Evolutionary conservation across 768 basidiomycete species (phyloP), one percentile per base, ranked within the genome.

Genomic region (Dictyophora rubrovolvata): DNA sequence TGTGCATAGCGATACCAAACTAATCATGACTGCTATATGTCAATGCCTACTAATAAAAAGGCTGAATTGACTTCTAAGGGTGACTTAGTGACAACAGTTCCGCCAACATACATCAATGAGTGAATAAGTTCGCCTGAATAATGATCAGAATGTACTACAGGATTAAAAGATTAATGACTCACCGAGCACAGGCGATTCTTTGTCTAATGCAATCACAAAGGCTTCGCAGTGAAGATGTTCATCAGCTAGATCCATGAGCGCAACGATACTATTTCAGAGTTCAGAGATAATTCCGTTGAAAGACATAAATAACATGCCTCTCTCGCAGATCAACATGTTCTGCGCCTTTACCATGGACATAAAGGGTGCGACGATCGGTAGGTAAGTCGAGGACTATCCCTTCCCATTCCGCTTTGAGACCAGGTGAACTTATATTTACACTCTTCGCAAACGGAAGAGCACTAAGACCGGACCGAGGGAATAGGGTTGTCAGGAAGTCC

Each of bases 81-180:
- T 56, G 88, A 87, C 68, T 83, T 85, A 56, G 89, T 88, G 54
- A 94, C 84, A 55, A 94, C 86, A 53, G 79, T 81, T 57, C 89
- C 92, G 62, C 91, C 91, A 55, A 93, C 88, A 71, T 94, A 94
- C 88, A 94, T 89, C 62, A 94, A 78, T 53, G 92, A 87, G 68
- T 94, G 93, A 37, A 94, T 75, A 59, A 93, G 75, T 66, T 83
- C 81, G 64, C 85, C 69, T 55, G 20, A 16, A 34, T 21, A 42
- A 16, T 35, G 0, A 18, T 36, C 14, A 37, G 14, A 59, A n/a
- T 11, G 16, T 18, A 34, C 11, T 53, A 21, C 21, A 9, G 8
- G 18, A 2, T 7, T n/a, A 5, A 49, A 21, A 21, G 42, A 11
- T 3, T 50, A 9, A 7, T 33, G 35, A 50, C 60, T 33, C 48